Evolutionary conservation across 2,329 filamentous ascomycete species (phyloP).

Genomic region (Thelonectria discophora): DNA sequence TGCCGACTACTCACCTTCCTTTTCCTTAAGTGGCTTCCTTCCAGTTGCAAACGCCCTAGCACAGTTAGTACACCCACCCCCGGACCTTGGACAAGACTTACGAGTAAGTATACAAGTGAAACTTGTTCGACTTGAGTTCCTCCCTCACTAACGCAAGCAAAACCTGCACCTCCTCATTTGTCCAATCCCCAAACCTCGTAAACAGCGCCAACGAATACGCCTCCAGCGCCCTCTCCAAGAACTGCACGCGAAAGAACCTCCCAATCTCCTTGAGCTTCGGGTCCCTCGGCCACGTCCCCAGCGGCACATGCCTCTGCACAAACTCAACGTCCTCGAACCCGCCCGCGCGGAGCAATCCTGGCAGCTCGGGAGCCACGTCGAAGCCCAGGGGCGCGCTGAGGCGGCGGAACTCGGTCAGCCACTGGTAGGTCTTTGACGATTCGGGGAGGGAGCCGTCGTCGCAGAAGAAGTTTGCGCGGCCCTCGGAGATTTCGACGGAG

Average conservation of each 20-base stretch:
- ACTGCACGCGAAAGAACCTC: slow-evolving; percentile 35
- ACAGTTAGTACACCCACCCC: not conserved
- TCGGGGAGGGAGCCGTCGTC: slow-evolving; percentile 36
- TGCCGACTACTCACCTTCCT: not conserved
- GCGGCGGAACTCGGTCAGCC: slow-evolving; percentile 36
- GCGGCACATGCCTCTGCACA: slow-evolving; percentile 46
- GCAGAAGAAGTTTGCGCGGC: slow-evolving; percentile 36
- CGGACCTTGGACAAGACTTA: slow-evolving; percentile 4
- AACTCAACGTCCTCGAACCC: slow-evolving; percentile 45
- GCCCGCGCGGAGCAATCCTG: slow-evolving; percentile 28
- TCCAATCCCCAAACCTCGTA: slow-evolving; percentile 36
- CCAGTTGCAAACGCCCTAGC: slow-evolving; percentile 11
- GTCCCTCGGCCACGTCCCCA: slow-evolving; percentile 54
- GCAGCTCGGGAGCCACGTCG: slow-evolving; percentile 33
- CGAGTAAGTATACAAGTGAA: slow-evolving; percentile 40
- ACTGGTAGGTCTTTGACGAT: slow-evolving; percentile 30
- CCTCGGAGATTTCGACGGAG: slow-evolving; percentile 31
- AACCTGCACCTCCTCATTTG: slow-evolving; percentile 36
- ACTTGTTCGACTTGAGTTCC: slow-evolving; percentile 38
- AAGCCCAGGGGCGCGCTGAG: slow-evolving; percentile 34
- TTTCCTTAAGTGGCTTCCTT: not conserved
- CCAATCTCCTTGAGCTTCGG: slow-evolving; percentile 48
- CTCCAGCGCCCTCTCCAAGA: slow-evolving; percentile 34
- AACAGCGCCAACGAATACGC: slow-evolving; percentile 39
- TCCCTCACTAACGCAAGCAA: slow-evolving; percentile 37